A percentile compares a stretch with the other conserved stretches of the same genome.
Conservation (phyloP, 495 filamentous ascomycete genomes). For the Staphylotrichum tortipilum region DNA sequence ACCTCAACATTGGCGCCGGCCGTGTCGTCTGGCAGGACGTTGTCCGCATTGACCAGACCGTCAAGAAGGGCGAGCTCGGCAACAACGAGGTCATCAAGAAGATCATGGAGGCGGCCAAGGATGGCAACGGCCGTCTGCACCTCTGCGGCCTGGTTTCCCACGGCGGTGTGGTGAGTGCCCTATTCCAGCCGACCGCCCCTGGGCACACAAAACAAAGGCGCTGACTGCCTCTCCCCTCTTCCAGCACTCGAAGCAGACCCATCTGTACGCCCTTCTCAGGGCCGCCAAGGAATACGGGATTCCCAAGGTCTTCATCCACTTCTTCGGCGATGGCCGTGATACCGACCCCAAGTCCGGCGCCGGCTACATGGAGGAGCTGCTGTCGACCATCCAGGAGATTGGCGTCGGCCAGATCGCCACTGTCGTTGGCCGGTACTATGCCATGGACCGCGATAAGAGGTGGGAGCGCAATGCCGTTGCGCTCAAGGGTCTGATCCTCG, state of each 20-base stretch:
- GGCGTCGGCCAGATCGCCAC: constrained; percentile 85
- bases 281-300: constrained; percentile 82
- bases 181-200: not conserved
- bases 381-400: constrained; percentile 70
- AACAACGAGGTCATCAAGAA: constrained; percentile 70
- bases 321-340: constrained; percentile 96
- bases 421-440: constrained; percentile 90
- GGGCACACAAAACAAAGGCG: not conserved
- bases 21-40: constrained; percentile 99
- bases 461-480: constrained; percentile 92
- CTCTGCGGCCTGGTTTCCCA: constrained; percentile 84
- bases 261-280: constrained; percentile 76
- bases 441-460: constrained; percentile 99
- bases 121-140: constrained; percentile 84
- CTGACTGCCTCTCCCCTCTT: not conserved
- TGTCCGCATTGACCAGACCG: constrained; percentile 89
- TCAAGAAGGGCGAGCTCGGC: constrained; percentile 79
- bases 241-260: constrained; percentile 84
- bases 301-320: constrained; percentile 92
- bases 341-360: constrained; percentile 89
- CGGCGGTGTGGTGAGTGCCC: constrained; percentile 69
- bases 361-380: constrained; percentile 76
- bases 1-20: constrained; percentile 96
- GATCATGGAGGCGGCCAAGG: constrained; percentile 71
- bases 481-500: constrained; percentile 72